These are phyloP conservation scores for Jaapia argillacea DNA, from an alignment of 768 basidiomycete species.

Conservation along the genomic window DNA sequence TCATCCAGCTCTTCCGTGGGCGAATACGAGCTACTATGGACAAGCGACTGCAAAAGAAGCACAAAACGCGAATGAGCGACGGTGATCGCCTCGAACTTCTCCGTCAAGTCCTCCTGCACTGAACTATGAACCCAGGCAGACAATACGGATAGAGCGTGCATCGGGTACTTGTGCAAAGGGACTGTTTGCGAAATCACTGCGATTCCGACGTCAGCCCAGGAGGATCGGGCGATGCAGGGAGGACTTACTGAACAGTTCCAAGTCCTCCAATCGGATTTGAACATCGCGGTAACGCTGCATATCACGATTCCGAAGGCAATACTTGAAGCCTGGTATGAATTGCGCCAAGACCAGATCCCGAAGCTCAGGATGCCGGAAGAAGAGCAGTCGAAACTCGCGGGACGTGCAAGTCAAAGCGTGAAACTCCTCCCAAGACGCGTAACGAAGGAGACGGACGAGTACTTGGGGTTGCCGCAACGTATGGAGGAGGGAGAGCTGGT, in stretches of 20 bases:
- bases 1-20: conserved; percentile 20
- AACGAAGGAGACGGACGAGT: conserved; percentile 21
- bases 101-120: conserved; percentile 21
- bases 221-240: conserved; percentile 8
- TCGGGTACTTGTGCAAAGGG: conserved; percentile 62
- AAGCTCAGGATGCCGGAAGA: conserved; percentile 21
- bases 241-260: conserved; percentile 56
- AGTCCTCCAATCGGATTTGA: conserved; percentile 43
- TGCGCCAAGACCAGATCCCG: conserved; percentile 29
- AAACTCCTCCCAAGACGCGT: conserved; percentile 29
- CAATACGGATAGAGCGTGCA: conserved; percentile 49
- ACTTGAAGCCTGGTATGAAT: conserved; percentile 50
- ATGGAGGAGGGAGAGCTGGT: conserved; percentile 13
- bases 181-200: conserved; percentile 57
- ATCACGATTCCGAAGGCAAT: conserved; percentile 32
- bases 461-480: conserved; percentile 24
- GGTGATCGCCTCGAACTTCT: conserved; percentile 36
- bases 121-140: conserved; percentile 24
- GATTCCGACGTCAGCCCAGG: conserved; percentile 4
- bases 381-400: conserved; percentile 19
- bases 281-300: conserved; percentile 32
- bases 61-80: conserved; percentile 68
- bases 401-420: conserved; percentile 27
- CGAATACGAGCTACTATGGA: conserved; percentile 45
- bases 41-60: conserved; percentile 61